These are phyloP conservation scores for Lepidium campestre DNA, from an alignment of 441 rosid genomes.

Conservation along the genomic window DNA sequence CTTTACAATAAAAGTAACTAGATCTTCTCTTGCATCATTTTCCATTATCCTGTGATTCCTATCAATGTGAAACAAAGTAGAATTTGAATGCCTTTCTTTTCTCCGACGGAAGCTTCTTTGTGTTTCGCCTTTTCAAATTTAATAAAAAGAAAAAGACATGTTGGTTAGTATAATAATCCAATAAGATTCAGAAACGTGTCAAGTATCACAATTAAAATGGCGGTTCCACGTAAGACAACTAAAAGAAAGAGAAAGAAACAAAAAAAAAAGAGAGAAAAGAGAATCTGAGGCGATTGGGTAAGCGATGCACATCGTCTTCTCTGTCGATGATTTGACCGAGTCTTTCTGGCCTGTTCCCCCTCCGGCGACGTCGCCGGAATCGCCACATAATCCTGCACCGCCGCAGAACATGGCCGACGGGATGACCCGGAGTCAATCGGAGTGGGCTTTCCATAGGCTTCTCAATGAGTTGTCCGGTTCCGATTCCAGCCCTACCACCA, in stretches of 20 bases:
- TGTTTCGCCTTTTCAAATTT: background rate
- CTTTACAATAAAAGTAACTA: no score
- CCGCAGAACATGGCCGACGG: constrained; percentile 14
- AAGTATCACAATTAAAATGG: background rate
- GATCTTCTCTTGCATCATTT: no score
- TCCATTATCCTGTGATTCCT: no score
- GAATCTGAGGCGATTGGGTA: constrained; percentile 26
- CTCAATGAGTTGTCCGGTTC: constrained; percentile 42
- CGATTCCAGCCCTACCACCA: constrained; percentile 19
- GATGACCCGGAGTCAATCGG: constrained; percentile 57
- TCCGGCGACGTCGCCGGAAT: constrained; percentile 14
- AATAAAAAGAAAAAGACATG: background rate
- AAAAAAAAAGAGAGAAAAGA: background rate
- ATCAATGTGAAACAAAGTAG: no score
- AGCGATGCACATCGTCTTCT: constrained; percentile 31
- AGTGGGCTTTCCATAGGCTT: constrained; percentile 66
- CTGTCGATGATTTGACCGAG: constrained; percentile 29
- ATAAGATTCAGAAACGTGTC: constrained; percentile 2
- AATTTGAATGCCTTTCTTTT: background rate
- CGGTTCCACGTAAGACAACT: constrained; percentile 23
- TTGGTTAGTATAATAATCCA: background rate
- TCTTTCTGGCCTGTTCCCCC: constrained; percentile 21
- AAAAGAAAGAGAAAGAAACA: background rate
- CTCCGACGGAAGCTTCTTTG: no score
- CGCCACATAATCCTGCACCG: constrained; percentile 16